phyloP scores from a whole-genome alignment of 345 rosid genomes.

The Eucalyptus lansdowneana region DNA sequence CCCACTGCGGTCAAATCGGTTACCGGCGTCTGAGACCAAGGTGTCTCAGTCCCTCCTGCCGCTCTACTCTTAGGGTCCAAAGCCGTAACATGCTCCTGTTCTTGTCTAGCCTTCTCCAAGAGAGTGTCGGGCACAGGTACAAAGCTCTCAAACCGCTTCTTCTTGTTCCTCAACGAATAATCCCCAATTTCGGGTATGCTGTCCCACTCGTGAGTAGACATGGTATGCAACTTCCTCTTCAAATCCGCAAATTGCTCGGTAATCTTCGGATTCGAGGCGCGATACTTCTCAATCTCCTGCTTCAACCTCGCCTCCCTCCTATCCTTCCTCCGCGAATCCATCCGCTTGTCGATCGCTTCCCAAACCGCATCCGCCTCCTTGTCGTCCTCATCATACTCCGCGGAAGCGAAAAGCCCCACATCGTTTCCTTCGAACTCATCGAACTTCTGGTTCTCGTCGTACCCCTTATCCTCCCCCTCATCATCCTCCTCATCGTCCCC shows the following conservation, averaged over 20 bases:
- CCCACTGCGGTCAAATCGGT: constrained; percentile 92
- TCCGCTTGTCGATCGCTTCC: constrained; percentile 80
- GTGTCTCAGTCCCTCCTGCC: constrained; percentile 80
- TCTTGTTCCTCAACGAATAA: constrained; percentile 74
- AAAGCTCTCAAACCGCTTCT: constrained; percentile 86
- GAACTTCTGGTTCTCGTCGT: constrained; percentile 91
- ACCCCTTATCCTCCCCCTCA: constrained; percentile 79
- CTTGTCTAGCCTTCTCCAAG: constrained; percentile 90
- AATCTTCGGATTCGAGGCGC: constrained; percentile 86
- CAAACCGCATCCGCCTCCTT: constrained; percentile 93
- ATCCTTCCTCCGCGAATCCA: constrained; percentile 90
- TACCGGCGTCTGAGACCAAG: constrained; percentile 79
- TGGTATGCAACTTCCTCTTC: constrained; percentile 64
- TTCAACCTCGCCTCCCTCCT: constrained; percentile 77
- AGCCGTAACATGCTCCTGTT: constrained; percentile 88
- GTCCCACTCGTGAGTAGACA: constrained; percentile 78
- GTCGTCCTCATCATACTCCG: constrained; percentile 91
- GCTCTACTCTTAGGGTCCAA: constrained; percentile 84
- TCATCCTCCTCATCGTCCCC: constrained; percentile 78
- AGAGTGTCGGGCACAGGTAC: constrained; percentile 86
- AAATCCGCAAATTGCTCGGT: constrained; percentile 92
- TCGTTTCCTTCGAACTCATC: constrained; percentile 97
- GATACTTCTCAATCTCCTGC: constrained; percentile 80
- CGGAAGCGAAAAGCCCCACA: constrained; percentile 82
- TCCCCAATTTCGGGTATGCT: constrained; percentile 92